phyloP scores from a whole-genome alignment of 805 yeast species.

The Peterozyma toletana region DNA sequence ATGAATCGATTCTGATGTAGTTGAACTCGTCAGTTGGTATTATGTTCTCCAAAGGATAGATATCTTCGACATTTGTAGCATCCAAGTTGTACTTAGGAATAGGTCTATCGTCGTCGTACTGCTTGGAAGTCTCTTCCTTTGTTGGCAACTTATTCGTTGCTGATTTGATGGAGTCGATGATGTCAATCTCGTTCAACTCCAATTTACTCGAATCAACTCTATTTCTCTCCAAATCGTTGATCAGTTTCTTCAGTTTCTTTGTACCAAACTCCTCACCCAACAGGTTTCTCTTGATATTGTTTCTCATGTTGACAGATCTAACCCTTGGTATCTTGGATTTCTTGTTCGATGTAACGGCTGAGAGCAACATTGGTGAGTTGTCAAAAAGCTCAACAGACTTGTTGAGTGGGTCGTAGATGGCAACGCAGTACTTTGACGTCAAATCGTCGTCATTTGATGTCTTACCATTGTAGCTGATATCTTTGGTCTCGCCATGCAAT shows the following conservation, averaged over 20 bases:
- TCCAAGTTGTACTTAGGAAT: slow-evolving; percentile 71
- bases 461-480: slow-evolving; percentile 66
- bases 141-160: slow-evolving; percentile 72
- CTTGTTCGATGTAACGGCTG: slow-evolving; percentile 57
- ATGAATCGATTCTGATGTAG: slow-evolving; percentile 55
- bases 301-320: slow-evolving; percentile 43
- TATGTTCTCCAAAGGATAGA: slow-evolving; percentile 68
- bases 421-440: slow-evolving; percentile 54
- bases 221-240: slow-evolving; percentile 73
- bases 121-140: slow-evolving; percentile 50
- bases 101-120: slow-evolving; percentile 64
- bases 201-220: slow-evolving; percentile 80
- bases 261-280: slow-evolving; percentile 97
- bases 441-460: slow-evolving; percentile 25
- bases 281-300: slow-evolving; percentile 63
- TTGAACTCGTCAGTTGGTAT: slow-evolving; percentile 62
- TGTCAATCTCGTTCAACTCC: slow-evolving; percentile 67
- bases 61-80: slow-evolving; percentile 78
- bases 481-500: slow-evolving; percentile 73
- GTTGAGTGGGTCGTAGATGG: slow-evolving; percentile 65
- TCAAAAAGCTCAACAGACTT: slow-evolving; percentile 58
- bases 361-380: slow-evolving; percentile 52
- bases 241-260: slow-evolving; percentile 89
- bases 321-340: slow-evolving; percentile 51
- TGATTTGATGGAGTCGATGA: slow-evolving; percentile 69